Base-by-base conservation (phyloP, 805 yeast species). In the Schwanniomyces pseudopolymorphus region DNA sequence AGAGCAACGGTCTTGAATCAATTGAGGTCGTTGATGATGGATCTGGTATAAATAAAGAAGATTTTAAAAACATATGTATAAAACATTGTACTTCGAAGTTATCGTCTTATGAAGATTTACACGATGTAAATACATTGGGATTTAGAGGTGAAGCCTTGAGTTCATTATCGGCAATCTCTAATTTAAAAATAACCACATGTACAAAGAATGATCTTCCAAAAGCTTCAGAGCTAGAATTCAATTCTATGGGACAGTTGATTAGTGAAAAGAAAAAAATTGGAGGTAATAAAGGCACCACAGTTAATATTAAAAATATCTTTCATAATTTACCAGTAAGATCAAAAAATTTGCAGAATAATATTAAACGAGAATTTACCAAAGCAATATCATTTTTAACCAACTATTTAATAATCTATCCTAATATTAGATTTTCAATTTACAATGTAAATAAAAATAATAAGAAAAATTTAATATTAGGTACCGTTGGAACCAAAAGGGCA, bases 121-220 rank as follows among this genome's bases (percentile, higher is more conserved):
- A 56, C 14, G 45, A 50, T 1, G 79, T 85, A 3, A 52, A 56
- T 4, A 83, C 91, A 0, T 65, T 85, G 25, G 95, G 95, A 0
- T 87, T 87, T 56, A 72, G 95, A 63, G 95, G 95, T 22, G 94
- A 87, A 61, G 94, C 94, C 0, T 69, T 87, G 58, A 81, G 86
- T 52, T 84, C 92, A 0, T 57, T 87, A 8, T 83, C 89, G 57
- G 75, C 83, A 5, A 68, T 86, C 14, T 63, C 81, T 0, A 65
- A 70, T 5, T 60, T 86, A 5, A 53, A 57, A 6, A 70, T 87
- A 1, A 61, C 57, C 1, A 86, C 90, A 0, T 74, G 85, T 3
- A 71, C 78, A 2, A 51, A 51, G 5, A 60, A 66, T 0, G 67
- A 61, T 1, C 74, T 76, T 4, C 91, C 94, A 1, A 67, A 69